Conservation (phyloP, 2,329 filamentous ascomycete genomes). For the Trichoderma pleuroti region DNA sequence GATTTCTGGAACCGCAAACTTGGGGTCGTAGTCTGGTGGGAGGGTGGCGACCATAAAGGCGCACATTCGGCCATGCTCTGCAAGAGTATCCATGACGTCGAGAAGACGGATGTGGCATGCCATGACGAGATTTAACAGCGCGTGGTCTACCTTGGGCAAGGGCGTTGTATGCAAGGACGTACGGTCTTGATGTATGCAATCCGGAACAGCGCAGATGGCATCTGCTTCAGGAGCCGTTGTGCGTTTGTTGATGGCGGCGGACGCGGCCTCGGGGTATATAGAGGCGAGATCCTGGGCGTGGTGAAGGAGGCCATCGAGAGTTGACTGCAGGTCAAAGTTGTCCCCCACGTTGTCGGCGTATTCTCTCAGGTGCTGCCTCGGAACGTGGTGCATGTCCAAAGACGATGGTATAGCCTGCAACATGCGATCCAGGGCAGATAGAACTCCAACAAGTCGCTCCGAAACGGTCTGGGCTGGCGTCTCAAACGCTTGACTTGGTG, state of each 20-base stretch:
- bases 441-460: slow-evolving; percentile 23
- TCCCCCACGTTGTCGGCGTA: slow-evolving; percentile 25
- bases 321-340: slow-evolving; percentile 27
- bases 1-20: slow-evolving; percentile 39
- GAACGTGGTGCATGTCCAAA: slow-evolving; percentile 22
- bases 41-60: slow-evolving; percentile 28
- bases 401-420: slow-evolving; percentile 17
- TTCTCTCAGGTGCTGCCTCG: slow-evolving; percentile 26
- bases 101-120: slow-evolving; percentile 38
- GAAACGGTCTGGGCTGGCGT: slow-evolving; percentile 19
- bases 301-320: slow-evolving; percentile 35
- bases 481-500: background rate
- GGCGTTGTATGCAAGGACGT: slow-evolving; percentile 20
- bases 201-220: slow-evolving; percentile 28
- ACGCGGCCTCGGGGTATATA: slow-evolving; percentile 34
- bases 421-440: slow-evolving; percentile 27
- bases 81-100: slow-evolving; percentile 36
- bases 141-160: slow-evolving; percentile 29
- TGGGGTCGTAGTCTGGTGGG: slow-evolving; percentile 29
- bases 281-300: slow-evolving; percentile 35
- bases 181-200: slow-evolving; percentile 34
- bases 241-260: slow-evolving; percentile 22
- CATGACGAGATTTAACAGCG: slow-evolving; percentile 36
- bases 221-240: background rate
- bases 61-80: slow-evolving; percentile 33